These are phyloP conservation scores for Plectosphaerella cucumerina DNA, from an alignment of 2,329 filamentous ascomycete species.

Conservation along the genomic window DNA sequence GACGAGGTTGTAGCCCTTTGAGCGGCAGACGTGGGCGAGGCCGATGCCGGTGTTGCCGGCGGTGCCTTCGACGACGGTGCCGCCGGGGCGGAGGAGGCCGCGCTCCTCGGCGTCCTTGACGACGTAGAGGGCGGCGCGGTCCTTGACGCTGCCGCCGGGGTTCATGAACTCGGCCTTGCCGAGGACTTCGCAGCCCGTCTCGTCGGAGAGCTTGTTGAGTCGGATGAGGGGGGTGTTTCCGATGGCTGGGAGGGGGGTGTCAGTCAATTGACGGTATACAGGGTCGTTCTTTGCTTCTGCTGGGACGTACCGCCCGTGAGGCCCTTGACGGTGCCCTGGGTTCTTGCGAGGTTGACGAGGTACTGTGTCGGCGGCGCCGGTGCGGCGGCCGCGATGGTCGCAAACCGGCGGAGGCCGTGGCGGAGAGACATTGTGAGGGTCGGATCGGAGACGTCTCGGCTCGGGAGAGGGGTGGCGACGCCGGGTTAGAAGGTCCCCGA, in stretches of 20 bases:
- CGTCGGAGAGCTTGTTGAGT: slow-evolving; percentile 78
- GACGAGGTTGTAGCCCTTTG: slow-evolving; percentile 86
- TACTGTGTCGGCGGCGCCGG: slow-evolving; percentile 48
- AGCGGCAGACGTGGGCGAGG: slow-evolving; percentile 91
- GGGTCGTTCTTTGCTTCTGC: too few relatives aligned
- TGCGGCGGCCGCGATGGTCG: slow-evolving; percentile 51
- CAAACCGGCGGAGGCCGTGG: slow-evolving; percentile 63
- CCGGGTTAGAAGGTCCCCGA: neutral
- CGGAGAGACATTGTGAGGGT: slow-evolving; percentile 56
- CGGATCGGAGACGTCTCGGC: neutral
- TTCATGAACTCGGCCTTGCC: slow-evolving; percentile 99
- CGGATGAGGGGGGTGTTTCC: slow-evolving; percentile 95
- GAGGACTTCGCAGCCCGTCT: slow-evolving; percentile 90
- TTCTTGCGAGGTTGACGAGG: slow-evolving; percentile 69
- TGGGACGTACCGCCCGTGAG: slow-evolving; percentile 68
- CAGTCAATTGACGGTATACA: neutral
- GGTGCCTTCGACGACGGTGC: slow-evolving; percentile 94
- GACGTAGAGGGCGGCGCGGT: slow-evolving; percentile 90
- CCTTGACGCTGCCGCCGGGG: slow-evolving; percentile 93
- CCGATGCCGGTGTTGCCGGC: slow-evolving; percentile 98
- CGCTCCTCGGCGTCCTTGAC: slow-evolving; percentile 90
- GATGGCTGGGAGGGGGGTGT: slow-evolving; percentile 60
- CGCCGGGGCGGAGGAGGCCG: slow-evolving; percentile 76
- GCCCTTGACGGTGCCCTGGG: slow-evolving; percentile 73
- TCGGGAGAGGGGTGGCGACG: neutral